Evolutionary conservation across 169 alveolate genomes (phyloP).

Genomic region (Plasmodium vivax): DNA sequence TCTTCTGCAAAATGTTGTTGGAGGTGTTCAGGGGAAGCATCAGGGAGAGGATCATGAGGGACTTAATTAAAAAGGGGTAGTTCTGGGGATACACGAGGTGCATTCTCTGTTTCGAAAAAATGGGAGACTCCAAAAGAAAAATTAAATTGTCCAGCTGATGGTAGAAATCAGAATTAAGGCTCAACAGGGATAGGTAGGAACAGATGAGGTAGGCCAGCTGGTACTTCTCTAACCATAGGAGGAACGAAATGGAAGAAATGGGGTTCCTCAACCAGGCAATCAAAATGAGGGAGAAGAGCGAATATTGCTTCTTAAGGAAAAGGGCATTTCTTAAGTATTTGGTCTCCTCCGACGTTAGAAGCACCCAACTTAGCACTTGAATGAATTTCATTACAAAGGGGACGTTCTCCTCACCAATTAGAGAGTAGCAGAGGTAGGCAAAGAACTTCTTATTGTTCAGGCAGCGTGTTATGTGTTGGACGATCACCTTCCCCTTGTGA

Average conservation of each 20-base stretch:
- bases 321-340: conserved; percentile 77
- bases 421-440: conserved; percentile 50
- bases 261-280: conserved; percentile 79
- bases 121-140: conserved; percentile 82
- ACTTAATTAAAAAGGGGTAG: conserved; percentile 79
- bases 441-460: conserved; percentile 53
- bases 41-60: conserved; percentile 76
- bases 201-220: conserved; percentile 76
- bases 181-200: conserved; percentile 47
- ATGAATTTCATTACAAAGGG: conserved; percentile 75
- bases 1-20: conserved; percentile 58
- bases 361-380: conserved; percentile 83
- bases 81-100: conserved; percentile 81
- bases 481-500: conserved; percentile 52
- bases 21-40: conserved; percentile 68
- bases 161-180: conserved; percentile 74
- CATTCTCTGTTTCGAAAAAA: conserved; percentile 80
- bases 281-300: conserved; percentile 75
- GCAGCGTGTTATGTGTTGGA: conserved; percentile 59
- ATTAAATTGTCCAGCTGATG: conserved; percentile 80
- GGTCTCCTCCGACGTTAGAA: conserved; percentile 83
- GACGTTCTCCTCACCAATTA: conserved; percentile 25
- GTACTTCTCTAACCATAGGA: conserved; percentile 84
- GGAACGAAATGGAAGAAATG: conserved; percentile 80
- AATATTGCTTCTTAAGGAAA: conserved; percentile 71